These are phyloP conservation scores for Hydrangea macrophylla DNA, from an alignment of 148 eudicot species.

Conservation along the genomic window DNA sequence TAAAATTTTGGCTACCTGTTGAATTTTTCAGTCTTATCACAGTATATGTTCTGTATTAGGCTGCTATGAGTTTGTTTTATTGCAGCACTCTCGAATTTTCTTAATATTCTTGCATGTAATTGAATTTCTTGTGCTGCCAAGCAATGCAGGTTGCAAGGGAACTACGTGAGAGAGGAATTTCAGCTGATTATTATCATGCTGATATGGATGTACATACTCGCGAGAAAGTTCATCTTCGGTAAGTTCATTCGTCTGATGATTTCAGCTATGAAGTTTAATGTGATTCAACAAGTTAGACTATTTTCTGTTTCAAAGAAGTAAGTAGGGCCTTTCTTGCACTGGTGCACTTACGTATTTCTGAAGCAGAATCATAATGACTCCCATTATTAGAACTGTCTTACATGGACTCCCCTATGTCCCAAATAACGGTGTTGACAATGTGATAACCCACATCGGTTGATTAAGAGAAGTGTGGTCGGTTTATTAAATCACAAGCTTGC, in stretches of 20 bases:
- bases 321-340: background rate
- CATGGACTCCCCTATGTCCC: too few relatives aligned
- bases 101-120: background rate
- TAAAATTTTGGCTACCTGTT: too few relatives aligned
- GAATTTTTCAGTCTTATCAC: too few relatives aligned
- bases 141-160: conserved; percentile 77
- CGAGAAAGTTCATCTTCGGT: conserved; percentile 83
- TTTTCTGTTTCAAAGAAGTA: background rate
- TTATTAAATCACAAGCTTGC: too few relatives aligned
- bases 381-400: too few relatives aligned
- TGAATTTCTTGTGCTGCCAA: conserved; percentile 10
- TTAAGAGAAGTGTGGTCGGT: too few relatives aligned
- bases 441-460: too few relatives aligned
- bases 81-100: too few relatives aligned
- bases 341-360: background rate
- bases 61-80: too few relatives aligned
- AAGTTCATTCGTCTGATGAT: conserved; percentile 18
- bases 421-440: too few relatives aligned
- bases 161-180: conserved; percentile 73
- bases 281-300: background rate
- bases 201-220: conserved; percentile 91
- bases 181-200: conserved; percentile 92
- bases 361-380: background rate
- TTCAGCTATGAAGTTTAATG: background rate
- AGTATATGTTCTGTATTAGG: too few relatives aligned